Evolutionary conservation across 2,329 filamentous ascomycete species (phyloP).

Genomic region (Magnaporthiopsis poae): DNA sequence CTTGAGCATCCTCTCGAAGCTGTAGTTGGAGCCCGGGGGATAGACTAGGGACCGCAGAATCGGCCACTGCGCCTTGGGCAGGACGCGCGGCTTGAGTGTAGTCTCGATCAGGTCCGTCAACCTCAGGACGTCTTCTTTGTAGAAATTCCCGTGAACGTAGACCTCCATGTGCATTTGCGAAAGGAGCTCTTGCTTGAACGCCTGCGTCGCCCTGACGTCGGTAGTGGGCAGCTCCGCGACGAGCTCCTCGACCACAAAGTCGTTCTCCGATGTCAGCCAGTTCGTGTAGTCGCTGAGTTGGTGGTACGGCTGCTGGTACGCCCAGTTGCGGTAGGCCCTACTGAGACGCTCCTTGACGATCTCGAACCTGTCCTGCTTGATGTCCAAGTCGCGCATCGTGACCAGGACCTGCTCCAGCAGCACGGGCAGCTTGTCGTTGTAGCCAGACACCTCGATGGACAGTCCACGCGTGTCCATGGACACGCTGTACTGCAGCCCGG

Average conservation of each 20-base stretch:
- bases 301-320: constrained; percentile 78
- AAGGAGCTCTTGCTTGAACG: constrained; percentile 72
- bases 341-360: constrained; percentile 79
- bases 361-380: constrained; percentile 78
- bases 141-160: constrained; percentile 81
- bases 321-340: constrained; percentile 73
- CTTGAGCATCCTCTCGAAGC: constrained; percentile 70
- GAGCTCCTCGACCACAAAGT: constrained; percentile 71
- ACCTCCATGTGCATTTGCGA: constrained; percentile 80
- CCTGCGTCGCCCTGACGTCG: constrained; percentile 61
- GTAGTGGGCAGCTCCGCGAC: constrained; percentile 66
- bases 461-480: constrained; percentile 62
- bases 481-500: constrained; percentile 78
- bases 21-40: constrained; percentile 69
- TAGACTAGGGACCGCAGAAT: constrained; percentile 67
- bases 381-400: constrained; percentile 73
- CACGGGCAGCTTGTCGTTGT: constrained; percentile 91
- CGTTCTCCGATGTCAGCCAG: constrained; percentile 68
- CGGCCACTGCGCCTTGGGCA: constrained; percentile 72
- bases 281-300: constrained; percentile 76
- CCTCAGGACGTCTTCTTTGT: constrained; percentile 83
- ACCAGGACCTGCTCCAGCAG: constrained; percentile 79
- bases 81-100: constrained; percentile 60
- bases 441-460: constrained; percentile 71
- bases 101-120: constrained; percentile 75